These are phyloP conservation scores for Aspergillus novoparasiticus DNA, from an alignment of 2,329 filamentous ascomycete genomes.

Conservation along the genomic window DNA sequence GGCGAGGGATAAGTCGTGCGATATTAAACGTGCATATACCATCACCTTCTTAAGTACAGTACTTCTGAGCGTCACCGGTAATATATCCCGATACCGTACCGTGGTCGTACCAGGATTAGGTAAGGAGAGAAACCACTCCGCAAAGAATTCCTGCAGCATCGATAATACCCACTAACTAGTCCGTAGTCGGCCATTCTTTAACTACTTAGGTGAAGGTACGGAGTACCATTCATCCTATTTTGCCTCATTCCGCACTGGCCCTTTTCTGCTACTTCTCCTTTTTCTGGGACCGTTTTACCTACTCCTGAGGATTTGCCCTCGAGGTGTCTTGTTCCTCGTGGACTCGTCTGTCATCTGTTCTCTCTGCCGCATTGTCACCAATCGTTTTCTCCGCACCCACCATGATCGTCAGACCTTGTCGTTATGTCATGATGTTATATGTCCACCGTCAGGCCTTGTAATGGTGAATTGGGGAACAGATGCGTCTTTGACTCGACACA, in stretches of 20 bases:
- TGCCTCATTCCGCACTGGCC: conserved; percentile 1
- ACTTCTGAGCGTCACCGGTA: background rate
- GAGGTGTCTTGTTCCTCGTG: background rate
- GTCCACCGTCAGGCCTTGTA: conserved; percentile 15
- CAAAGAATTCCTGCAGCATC: conserved; percentile 4
- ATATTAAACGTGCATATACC: background rate
- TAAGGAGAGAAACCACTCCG: background rate
- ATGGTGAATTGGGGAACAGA: conserved; percentile 4
- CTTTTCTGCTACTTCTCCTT: background rate
- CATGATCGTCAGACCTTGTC: conserved; percentile 23
- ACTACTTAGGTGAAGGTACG: background rate
- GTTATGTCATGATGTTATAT: conserved; percentile 21
- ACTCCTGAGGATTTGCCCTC: background rate
- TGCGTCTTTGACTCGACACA: conserved; percentile 3
- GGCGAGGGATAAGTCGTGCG: background rate
- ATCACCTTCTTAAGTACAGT: background rate
- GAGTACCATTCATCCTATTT: background rate
- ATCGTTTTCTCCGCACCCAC: conserved; percentile 5
- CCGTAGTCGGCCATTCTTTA: background rate
- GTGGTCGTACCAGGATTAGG: background rate
- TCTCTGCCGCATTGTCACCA: background rate
- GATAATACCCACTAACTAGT: background rate
- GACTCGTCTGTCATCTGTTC: conserved; percentile 1
- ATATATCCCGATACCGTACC: background rate
- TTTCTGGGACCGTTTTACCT: background rate